phyloP scores from a whole-genome alignment of 1,284 basidiomycete genomes.

The Leccinum angustisporum region DNA sequence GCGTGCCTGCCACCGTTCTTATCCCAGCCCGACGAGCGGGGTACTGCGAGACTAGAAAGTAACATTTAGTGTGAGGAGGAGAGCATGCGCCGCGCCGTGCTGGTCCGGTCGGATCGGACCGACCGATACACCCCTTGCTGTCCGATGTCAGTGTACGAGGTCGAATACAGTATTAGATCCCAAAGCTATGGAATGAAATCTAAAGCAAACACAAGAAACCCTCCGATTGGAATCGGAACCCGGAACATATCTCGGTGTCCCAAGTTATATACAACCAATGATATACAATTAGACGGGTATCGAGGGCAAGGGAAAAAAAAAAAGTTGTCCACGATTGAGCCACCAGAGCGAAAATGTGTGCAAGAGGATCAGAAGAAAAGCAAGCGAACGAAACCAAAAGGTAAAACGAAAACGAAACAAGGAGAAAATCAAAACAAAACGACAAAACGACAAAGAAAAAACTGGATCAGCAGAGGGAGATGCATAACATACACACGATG shows the following conservation, averaged over 20 bases:
- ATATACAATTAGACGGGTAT: not conserved
- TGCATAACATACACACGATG: not conserved
- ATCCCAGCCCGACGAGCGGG: too few relatives aligned
- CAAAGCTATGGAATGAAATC: not conserved
- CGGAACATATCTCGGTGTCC: too few relatives aligned
- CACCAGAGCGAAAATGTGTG: not conserved
- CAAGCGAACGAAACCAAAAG: not conserved
- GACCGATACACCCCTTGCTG: not conserved
- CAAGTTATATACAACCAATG: too few relatives aligned
- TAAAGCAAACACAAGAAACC: not conserved
- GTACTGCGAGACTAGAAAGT: too few relatives aligned
- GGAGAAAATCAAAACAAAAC: not conserved
- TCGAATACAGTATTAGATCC: too few relatives aligned
- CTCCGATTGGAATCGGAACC: not conserved
- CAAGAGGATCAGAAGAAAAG: not conserved
- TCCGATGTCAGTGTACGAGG: too few relatives aligned
- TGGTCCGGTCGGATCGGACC: not conserved
- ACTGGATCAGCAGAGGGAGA: not conserved
- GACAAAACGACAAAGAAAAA: not conserved
- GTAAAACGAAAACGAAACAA: not conserved
- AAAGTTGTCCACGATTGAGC: conserved; percentile 1
- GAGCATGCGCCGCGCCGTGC: not conserved
- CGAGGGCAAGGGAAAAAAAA: not conserved
- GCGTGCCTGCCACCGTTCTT: not conserved
- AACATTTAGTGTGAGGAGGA: too few relatives aligned